A percentile compares a stretch with the other conserved stretches of the same genome.
These are phyloP conservation scores for Pseudofabraea citricarpa DNA, from an alignment of 2,329 filamentous ascomycete species.

Conservation along the genomic window DNA sequence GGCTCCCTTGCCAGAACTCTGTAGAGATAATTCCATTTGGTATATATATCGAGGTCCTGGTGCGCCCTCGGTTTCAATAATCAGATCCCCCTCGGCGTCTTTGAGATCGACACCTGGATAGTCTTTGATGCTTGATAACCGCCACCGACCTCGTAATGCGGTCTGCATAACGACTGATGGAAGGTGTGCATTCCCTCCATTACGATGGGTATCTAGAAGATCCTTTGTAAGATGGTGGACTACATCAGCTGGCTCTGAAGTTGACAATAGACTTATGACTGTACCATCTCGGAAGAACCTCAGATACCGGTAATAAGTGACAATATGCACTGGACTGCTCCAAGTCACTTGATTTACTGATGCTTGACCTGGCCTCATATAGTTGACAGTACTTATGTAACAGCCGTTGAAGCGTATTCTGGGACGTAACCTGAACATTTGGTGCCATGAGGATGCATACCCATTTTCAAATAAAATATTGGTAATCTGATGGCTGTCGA, in stretches of 20 bases:
- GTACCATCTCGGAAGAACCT: constrained; percentile 91
- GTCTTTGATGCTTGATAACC: constrained; percentile 36
- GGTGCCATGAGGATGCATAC: constrained; percentile 52
- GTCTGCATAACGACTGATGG: constrained; percentile 59
- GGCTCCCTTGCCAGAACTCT: constrained; percentile 55
- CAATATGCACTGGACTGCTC: constrained; percentile 82
- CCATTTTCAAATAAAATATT: constrained; percentile 29
- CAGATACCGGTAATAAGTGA: constrained; percentile 96
- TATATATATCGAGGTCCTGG: constrained; percentile 71
- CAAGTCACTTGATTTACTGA: constrained; percentile 69
- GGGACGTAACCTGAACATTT: constrained; percentile 77
- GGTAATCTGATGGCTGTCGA: constrained; percentile 15
- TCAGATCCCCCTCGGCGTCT: constrained; percentile 62
- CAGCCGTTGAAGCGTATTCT: constrained; percentile 90
- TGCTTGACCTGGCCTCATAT: constrained; percentile 75
- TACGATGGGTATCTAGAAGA: constrained; percentile 41
- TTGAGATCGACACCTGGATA: constrained; percentile 24
- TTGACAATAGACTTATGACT: constrained; percentile 74
- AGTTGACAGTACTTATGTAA: constrained; percentile 97
- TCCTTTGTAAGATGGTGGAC: constrained; percentile 78
- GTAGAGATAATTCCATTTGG: constrained; percentile 71
- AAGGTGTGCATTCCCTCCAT: constrained; percentile 28
- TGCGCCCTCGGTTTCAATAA: constrained; percentile 83
- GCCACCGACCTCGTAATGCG: constrained; percentile 63
- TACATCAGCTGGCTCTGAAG: constrained; percentile 77